A percentile compares a stretch with the other conserved stretches of the same genome.
phyloP scores from a whole-genome alignment of 331 rosid genomes.

The Malus hybrid region DNA sequence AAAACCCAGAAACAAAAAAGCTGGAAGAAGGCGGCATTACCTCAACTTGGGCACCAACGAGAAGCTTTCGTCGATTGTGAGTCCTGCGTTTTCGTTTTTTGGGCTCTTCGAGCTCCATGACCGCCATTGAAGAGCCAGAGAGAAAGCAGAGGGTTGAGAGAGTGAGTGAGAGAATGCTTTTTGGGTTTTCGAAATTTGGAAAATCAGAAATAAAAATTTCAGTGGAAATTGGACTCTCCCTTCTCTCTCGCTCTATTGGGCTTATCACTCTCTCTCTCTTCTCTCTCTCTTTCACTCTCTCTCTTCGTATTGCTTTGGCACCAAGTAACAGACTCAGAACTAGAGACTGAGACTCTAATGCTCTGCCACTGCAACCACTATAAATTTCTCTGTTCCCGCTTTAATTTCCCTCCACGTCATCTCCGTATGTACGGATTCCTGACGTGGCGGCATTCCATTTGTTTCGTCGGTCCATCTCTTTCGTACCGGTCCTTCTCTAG shows the following conservation, averaged over 20 bases:
- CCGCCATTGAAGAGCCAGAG: constrained; percentile 38
- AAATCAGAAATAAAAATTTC: background rate
- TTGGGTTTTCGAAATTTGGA: background rate
- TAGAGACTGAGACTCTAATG: background rate
- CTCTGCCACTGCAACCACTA: background rate
- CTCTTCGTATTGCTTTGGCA: background rate
- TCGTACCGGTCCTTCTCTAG: background rate
- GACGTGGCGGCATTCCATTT: background rate
- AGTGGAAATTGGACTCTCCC: background rate
- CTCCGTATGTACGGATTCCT: too few relatives aligned
- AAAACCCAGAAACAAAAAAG: background rate
- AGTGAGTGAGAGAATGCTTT: background rate
- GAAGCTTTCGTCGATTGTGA: constrained; percentile 21
- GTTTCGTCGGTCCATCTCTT: too few relatives aligned
- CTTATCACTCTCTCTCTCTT: background rate
- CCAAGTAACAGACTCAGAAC: background rate
- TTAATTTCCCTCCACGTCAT: background rate
- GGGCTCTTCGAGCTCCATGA: constrained; percentile 7
- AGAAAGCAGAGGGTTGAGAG: background rate
- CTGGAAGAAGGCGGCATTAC: constrained; percentile 25
- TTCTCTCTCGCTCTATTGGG: background rate
- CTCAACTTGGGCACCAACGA: constrained; percentile 51
- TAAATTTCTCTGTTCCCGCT: background rate
- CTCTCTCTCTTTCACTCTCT: too few relatives aligned
- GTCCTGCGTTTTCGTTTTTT: constrained; percentile 26